Conservation (phyloP, 768 basidiomycete genomes). For the Solioccasus polychromus region DNA sequence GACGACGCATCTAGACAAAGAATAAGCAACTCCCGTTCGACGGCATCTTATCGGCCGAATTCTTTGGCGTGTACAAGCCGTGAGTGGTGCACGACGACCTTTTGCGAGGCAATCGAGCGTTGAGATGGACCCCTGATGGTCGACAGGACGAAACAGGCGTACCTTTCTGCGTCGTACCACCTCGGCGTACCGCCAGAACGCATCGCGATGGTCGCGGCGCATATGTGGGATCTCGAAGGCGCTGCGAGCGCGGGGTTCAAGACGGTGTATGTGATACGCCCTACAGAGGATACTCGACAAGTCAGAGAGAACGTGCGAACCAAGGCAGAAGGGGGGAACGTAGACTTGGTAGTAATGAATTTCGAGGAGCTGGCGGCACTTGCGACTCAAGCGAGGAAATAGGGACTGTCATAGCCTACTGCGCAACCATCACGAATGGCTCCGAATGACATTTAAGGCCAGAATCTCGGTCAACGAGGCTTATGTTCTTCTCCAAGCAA, state of each 20-base stretch:
- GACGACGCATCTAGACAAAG: conserved; percentile 49
- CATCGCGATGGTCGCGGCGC: conserved; percentile 65
- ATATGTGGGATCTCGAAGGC: conserved; percentile 53
- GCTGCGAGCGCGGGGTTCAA: conserved; percentile 53
- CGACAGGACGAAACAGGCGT: conserved; percentile 43
- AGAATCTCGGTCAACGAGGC: too few species aligned
- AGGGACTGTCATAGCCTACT: neutral
- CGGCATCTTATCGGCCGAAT: conserved; percentile 54
- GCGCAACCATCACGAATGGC: too few species aligned
- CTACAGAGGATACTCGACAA: conserved; percentile 40
- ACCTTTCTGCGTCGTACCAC: conserved; percentile 47
- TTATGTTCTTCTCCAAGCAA: too few species aligned
- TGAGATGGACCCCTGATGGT: neutral
- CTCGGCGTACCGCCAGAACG: conserved; percentile 43
- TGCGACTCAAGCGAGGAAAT: conserved; percentile 13
- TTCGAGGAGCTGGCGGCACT: conserved; percentile 47
- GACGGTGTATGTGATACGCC: conserved; percentile 57
- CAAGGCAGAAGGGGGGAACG: conserved; percentile 54
- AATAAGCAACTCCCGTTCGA: conserved; percentile 64
- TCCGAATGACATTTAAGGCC: too few species aligned
- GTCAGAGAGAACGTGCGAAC: conserved; percentile 33
- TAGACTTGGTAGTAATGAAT: conserved; percentile 54
- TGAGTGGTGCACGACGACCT: too few species aligned
- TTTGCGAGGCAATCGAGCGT: too few species aligned
- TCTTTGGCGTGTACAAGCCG: conserved; percentile 67